Evolutionary conservation across 2,329 filamentous ascomycete species (phyloP).

Genomic region (Endocalyx cinctus): DNA sequence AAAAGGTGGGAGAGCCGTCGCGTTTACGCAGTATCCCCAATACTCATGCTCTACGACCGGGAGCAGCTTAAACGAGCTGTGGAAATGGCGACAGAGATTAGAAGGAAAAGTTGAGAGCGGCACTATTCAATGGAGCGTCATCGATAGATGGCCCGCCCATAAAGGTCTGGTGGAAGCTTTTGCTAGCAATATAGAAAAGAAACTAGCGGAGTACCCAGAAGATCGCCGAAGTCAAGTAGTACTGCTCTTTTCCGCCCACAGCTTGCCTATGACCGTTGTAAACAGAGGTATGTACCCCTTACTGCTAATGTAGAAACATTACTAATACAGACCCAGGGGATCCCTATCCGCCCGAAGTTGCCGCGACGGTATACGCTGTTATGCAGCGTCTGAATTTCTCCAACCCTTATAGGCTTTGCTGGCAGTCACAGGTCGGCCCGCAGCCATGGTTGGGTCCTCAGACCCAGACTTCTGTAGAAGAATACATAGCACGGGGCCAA

Average conservation of each 20-base stretch:
- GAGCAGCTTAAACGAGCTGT: conserved; percentile 92
- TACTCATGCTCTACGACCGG: conserved; percentile 98
- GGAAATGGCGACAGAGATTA: conserved; percentile 90
- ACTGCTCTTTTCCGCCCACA: conserved; percentile 91
- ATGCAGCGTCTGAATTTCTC: conserved; percentile 84
- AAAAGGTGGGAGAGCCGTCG: conserved; percentile 86
- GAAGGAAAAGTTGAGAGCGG: conserved; percentile 72
- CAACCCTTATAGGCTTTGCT: conserved; percentile 90
- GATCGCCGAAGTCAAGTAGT: conserved; percentile 77
- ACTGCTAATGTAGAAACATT: conserved; percentile 1
- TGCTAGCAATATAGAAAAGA: conserved; percentile 84
- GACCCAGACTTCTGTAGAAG: conserved; percentile 80
- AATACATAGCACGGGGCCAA: conserved; percentile 86
- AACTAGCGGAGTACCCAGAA: conserved; percentile 76
- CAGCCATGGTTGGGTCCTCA: conserved; percentile 94
- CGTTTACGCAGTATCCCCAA: conserved; percentile 97
- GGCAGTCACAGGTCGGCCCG: conserved; percentile 97
- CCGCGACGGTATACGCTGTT: conserved; percentile 93
- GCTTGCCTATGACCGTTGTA: conserved; percentile 93
- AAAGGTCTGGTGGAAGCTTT: conserved; percentile 86
- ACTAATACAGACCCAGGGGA: conserved; percentile 57
- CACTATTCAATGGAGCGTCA: conserved; percentile 90
- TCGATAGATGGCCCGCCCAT: conserved; percentile 96
- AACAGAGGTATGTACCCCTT: conserved; percentile 64
- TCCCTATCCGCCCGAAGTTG: conserved; percentile 91